A percentile compares a stretch with the other conserved stretches of the same genome.
Conservation (phyloP, 257 asterid genomes). For the Solanum etuberosum region DNA sequence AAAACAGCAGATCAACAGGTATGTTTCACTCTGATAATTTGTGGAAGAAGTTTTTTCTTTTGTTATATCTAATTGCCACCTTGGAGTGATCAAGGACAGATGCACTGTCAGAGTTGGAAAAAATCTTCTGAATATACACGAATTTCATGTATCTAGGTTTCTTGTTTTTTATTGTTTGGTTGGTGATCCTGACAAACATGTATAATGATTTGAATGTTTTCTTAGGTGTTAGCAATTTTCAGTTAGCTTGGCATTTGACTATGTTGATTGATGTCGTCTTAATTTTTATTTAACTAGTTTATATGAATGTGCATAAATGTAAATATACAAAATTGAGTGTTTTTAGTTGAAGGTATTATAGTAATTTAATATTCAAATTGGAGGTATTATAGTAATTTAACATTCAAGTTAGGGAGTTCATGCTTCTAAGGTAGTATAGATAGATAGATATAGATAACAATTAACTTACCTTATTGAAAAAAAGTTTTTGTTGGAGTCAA, state of each 20-base stretch:
- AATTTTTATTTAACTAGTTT: neutral
- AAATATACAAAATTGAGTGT: neutral
- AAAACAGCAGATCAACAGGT: constrained; percentile 82
- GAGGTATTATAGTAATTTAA: neutral
- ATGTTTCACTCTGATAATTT: constrained; percentile 10
- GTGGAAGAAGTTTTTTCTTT: constrained; percentile 1
- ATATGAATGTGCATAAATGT: neutral
- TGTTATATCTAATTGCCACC: constrained; percentile 2
- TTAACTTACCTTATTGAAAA: neutral
- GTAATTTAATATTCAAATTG: too few species aligned
- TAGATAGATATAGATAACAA: neutral
- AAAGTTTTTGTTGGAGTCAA: neutral
- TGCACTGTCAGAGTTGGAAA: neutral
- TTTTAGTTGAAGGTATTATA: too few species aligned
- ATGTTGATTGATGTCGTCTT: neutral
- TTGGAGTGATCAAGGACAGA: neutral
- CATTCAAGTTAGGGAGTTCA: neutral
- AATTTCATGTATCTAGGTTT: neutral
- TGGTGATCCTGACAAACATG: neutral
- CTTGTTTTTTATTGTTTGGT: neutral
- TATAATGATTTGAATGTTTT: neutral
- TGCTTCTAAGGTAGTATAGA: neutral
- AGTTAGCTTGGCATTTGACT: neutral
- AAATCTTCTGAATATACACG: neutral
- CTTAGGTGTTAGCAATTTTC: neutral